A percentile compares a stretch with the other conserved stretches of the same genome.
phyloP scores from a whole-genome alignment of 2,329 filamentous ascomycete species.

The Helotiales sp. region DNA sequence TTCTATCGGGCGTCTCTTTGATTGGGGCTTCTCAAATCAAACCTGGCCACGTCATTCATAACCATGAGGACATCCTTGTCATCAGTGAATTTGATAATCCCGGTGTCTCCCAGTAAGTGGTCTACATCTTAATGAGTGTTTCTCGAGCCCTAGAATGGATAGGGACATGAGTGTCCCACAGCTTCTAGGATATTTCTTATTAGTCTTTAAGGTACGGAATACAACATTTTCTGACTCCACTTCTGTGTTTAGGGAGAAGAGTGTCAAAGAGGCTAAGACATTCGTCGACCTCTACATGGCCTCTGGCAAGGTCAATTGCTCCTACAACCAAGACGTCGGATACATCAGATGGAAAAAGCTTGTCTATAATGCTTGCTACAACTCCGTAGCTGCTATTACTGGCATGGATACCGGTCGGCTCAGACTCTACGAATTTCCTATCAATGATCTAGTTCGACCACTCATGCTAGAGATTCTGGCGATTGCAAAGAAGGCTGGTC shows the following conservation, averaged over 20 bases:
- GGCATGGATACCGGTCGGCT: conserved; percentile 28
- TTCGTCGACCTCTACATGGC: conserved; percentile 27
- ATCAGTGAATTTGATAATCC: conserved; percentile 25
- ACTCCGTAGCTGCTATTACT: conserved; percentile 26
- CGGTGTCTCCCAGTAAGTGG: conserved; percentile 18
- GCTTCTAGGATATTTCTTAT: no score
- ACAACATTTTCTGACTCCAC: no score
- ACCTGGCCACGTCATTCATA: conserved; percentile 26
- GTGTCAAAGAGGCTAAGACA: conserved; percentile 17
- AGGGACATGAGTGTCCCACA: no score
- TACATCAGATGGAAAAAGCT: conserved; percentile 29
- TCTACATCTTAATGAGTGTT: no score
- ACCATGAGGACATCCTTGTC: conserved; percentile 23
- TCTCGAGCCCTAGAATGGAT: no score
- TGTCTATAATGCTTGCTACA: conserved; percentile 30
- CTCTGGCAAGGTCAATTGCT: conserved; percentile 23
- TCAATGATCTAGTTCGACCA: conserved; percentile 31
- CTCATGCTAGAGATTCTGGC: conserved; percentile 31
- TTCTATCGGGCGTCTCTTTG: conserved; percentile 29
- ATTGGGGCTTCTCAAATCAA: conserved; percentile 26
- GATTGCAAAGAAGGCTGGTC: conserved; percentile 28
- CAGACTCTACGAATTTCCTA: conserved; percentile 32
- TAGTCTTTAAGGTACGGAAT: no score
- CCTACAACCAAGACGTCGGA: conserved; percentile 24
- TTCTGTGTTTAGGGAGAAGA: no score